Conservation (phyloP, 495 filamentous ascomycete species). For the Annulohypoxylon moriforme region DNA sequence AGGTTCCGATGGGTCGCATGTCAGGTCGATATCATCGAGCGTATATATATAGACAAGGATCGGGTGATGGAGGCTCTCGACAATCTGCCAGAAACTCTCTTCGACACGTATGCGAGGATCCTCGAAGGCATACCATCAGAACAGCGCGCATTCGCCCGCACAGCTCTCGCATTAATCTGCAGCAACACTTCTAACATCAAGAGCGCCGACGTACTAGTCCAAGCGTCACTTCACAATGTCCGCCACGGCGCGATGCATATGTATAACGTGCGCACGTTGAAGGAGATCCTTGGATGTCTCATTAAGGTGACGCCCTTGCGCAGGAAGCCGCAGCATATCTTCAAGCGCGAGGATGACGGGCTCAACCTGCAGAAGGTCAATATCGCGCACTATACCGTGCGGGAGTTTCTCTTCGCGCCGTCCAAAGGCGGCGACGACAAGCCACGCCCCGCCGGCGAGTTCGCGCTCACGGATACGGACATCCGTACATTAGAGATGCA, state of each 20-base stretch:
- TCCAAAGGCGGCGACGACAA: conserved; percentile 1
- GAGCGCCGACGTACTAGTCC: conserved; percentile 35
- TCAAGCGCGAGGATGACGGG: conserved; percentile 19
- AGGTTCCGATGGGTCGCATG: conserved; percentile 62
- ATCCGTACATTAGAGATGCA: conserved; percentile 36
- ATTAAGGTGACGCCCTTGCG: conserved; percentile 33
- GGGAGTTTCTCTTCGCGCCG: conserved; percentile 48
- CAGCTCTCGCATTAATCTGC: conserved; percentile 42
- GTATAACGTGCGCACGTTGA: conserved; percentile 35
- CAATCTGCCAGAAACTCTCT: conserved; percentile 52
- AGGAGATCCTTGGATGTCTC: conserved; percentile 47
- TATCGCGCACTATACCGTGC: conserved; percentile 52
- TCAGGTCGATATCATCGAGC: conserved; percentile 55
- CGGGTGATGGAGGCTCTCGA: conserved; percentile 44
- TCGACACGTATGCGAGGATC: conserved; percentile 56
- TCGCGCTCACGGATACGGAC: conserved; percentile 31
- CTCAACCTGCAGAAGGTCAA: conserved; percentile 18
- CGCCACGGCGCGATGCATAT: conserved; percentile 25
- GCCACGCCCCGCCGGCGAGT: conserved; percentile 33
- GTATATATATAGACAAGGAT: conserved; percentile 27
- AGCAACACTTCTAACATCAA: conserved; percentile 37
- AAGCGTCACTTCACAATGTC: conserved; percentile 41
- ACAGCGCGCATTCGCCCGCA: conserved; percentile 44
- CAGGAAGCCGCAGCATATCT: conserved; percentile 1
- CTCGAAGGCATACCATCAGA: conserved; percentile 44